Evolutionary conservation across 129 eudicot genomes (phyloP), one percentile per base, ranked within the genome.

Genomic region (Lactuca saligna): DNA sequence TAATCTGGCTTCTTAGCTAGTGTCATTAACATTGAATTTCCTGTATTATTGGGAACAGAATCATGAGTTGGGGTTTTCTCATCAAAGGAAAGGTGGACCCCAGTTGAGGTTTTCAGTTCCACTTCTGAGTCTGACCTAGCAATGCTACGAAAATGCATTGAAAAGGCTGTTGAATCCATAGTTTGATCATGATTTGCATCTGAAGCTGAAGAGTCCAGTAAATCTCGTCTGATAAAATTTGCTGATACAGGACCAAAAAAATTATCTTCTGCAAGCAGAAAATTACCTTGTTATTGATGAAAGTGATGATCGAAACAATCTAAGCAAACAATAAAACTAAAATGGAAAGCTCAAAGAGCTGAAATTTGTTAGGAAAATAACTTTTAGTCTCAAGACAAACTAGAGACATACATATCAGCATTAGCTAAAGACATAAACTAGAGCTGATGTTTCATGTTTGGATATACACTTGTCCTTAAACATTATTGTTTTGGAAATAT

Each of bases 181-280:
- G 97, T 93, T 37, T 87, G 78, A 64, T 89, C 99, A 80, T 87
- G 90, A 73, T 83, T 75, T 32, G 82, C 95, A 37, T 89, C 92
- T 33, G 85, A 85, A 17, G 74, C 77, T 17, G 76, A 84, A 35
- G 91, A 84, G 70, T 83, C 95, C 7, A 81, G 82, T 57, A 84
- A 66, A 55, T 78, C 81, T 38, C 88, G 86, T 75, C 84, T 83
- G 57, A 93, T 89, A 46, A 93, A 89, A 57, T 73, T 81, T 46
- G 90, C 61, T 39, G 99, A 87, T 69, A 93, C 97, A 72, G 97
- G 99, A 42, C 99, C 99, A 69, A 89, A 93, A 61, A 82, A 89
- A 34, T 78, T 65, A 54, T 82, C 98, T 71, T 89, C 97, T 87
- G 96, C 96, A 66, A 56, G 46, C 72, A 55, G 17, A 75, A 74